Percentiles rank a stretch among this genome's conserved stretches.
These are phyloP conservation scores for Olyra latifolia DNA, from an alignment of 176 grass and related monocot species.

Conservation along the genomic window DNA sequence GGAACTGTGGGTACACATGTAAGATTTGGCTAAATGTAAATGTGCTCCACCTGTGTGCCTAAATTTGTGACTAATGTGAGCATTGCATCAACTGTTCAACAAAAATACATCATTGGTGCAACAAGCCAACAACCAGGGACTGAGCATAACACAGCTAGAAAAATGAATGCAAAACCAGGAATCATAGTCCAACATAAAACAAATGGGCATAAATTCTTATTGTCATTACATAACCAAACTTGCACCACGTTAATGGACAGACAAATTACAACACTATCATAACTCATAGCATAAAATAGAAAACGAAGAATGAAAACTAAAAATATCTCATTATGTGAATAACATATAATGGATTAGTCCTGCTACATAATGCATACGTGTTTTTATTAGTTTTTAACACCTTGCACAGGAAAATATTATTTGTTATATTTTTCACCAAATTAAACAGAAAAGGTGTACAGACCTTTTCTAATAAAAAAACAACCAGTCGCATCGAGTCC, in stretches of 20 bases:
- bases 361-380: background rate
- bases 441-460: background rate
- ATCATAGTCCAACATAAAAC: background rate
- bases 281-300: background rate
- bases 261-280: slow-evolving; percentile 1
- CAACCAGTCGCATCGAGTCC: background rate
- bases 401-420: background rate
- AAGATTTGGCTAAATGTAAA: slow-evolving; percentile 4
- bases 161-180: background rate
- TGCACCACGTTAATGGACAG: slow-evolving; percentile 1
- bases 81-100: background rate
- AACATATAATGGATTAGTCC: background rate
- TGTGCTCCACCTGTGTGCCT: background rate
- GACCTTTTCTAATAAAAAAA: background rate
- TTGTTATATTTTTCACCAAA: background rate
- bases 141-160: background rate
- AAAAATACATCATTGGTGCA: background rate
- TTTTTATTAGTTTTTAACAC: background rate
- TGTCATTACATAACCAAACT: background rate
- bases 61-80: slow-evolving; percentile 13
- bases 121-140: background rate
- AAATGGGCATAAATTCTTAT: background rate
- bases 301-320: background rate
- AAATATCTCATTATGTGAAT: background rate
- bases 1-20: background rate